These are phyloP conservation scores for Fusarium cyanostomum DNA, from an alignment of 2,329 filamentous ascomycete genomes.

Conservation along the genomic window DNA sequence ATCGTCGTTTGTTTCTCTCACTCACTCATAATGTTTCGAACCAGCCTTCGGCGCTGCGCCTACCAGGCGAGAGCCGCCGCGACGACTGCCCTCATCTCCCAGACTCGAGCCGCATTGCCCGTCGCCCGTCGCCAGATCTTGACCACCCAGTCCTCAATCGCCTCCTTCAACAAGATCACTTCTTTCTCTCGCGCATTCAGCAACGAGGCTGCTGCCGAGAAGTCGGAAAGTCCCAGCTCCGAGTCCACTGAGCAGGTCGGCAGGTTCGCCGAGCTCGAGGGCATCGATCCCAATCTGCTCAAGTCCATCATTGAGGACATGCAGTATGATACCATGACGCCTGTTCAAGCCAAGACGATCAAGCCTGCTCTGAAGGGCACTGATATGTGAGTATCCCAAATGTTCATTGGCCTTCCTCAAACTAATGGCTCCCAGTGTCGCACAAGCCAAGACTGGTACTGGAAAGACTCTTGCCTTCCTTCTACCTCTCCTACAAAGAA, in stretches of 20 bases:
- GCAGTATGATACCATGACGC: constrained; percentile 86
- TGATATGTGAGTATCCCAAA: constrained; percentile 74
- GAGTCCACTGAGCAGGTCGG: constrained; percentile 43
- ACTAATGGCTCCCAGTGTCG: constrained; percentile 63
- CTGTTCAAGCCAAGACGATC: constrained; percentile 88
- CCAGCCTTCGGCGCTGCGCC: constrained; percentile 53
- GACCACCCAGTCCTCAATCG: constrained; percentile 28
- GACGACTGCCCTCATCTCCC: constrained; percentile 44
- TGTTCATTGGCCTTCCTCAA: neutral
- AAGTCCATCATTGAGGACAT: constrained; percentile 75
- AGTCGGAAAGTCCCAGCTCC: constrained; percentile 18
- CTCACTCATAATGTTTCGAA: constrained; percentile 47
- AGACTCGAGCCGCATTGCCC: constrained; percentile 42
- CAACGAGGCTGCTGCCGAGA: constrained; percentile 48
- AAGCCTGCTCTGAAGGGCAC: constrained; percentile 79
- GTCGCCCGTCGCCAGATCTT: constrained; percentile 36
- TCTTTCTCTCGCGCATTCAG: constrained; percentile 51
- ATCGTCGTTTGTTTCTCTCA: constrained; percentile 12
- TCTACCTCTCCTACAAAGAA: constrained; percentile 82
- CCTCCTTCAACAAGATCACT: constrained; percentile 36
- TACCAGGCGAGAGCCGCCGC: constrained; percentile 47
- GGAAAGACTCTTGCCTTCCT: constrained; percentile 97
- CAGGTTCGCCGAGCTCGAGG: constrained; percentile 58
- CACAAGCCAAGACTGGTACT: constrained; percentile 95
- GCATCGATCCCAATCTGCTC: constrained; percentile 73